Percentiles rank a stretch among this genome's conserved stretches.
phyloP scores from a whole-genome alignment of 1,284 basidiomycete genomes.

The Butyriboletus pseudospeciosus region DNA sequence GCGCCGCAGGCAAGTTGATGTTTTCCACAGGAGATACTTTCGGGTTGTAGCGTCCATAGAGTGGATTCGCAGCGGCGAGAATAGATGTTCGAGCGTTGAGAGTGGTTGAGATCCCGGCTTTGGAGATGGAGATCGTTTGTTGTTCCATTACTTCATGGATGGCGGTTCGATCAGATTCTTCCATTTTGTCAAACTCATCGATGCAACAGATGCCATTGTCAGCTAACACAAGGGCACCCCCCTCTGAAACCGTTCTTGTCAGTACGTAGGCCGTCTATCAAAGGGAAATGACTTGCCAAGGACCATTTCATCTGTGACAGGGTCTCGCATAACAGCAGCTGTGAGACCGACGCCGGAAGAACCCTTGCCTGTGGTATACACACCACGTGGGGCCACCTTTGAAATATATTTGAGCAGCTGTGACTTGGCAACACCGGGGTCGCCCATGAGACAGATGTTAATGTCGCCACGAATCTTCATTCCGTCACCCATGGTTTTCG shows the following conservation, averaged over 20 bases:
- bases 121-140: conserved; percentile 99
- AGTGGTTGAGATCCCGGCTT: conserved; percentile 98
- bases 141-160: conserved; percentile 99
- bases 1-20: conserved; percentile 96
- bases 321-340: conserved; percentile 98
- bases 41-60: conserved; percentile 97
- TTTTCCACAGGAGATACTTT: conserved; percentile 98
- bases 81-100: conserved; percentile 99
- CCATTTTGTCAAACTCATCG: conserved; percentile 99
- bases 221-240: conserved; percentile 94
- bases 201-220: conserved; percentile 99
- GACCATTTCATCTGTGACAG: conserved; percentile 99
- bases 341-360: conserved; percentile 98
- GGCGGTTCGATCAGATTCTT: conserved; percentile 93
- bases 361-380: conserved; percentile 98
- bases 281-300: conserved; percentile 59
- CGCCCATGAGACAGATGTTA: conserved; percentile 98
- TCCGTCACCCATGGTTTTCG: conserved; percentile 91
- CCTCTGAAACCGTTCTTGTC: conserved; percentile 60
- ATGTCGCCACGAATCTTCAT: conserved; percentile 99
- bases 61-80: conserved; percentile 95
- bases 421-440: conserved; percentile 99
- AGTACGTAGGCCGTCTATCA: background rate
- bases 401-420: conserved; percentile 98
- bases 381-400: conserved; percentile 94